Conservation (phyloP, 2,329 filamentous ascomycete species). For the Apiospora hydei region DNA sequence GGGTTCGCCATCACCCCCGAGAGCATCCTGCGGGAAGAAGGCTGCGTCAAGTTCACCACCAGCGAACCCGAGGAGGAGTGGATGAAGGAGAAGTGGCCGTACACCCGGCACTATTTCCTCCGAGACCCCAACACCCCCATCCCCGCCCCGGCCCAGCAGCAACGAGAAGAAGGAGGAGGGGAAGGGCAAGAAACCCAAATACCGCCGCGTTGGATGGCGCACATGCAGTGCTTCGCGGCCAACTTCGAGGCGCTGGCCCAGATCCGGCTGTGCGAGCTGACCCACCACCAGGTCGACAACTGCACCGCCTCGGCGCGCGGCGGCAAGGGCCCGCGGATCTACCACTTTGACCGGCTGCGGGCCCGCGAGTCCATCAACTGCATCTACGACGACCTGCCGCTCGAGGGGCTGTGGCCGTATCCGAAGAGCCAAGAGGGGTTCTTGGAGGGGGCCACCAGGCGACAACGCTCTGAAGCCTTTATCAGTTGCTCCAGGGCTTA, state of each 20-base stretch:
- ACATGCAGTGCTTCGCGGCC: background rate
- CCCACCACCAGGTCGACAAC: background rate
- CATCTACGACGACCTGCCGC: background rate
- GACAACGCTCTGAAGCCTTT: background rate
- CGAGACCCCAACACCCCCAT: background rate
- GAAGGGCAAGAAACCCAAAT: background rate
- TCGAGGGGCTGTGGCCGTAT: background rate
- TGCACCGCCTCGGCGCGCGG: background rate
- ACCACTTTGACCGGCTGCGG: background rate
- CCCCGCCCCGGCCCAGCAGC: too few species aligned
- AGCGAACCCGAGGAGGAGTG: background rate
- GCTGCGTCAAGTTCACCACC: background rate
- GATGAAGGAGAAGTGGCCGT: background rate
- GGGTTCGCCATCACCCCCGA: background rate
- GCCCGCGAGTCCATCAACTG: background rate
- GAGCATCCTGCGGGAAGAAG: background rate
- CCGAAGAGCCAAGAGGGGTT: background rate
- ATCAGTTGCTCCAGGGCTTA: background rate
- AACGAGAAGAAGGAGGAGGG: background rate
- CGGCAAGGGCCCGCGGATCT: background rate
- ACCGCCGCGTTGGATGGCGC: background rate
- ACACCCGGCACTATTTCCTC: background rate
- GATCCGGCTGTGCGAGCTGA: background rate
- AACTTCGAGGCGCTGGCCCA: background rate
- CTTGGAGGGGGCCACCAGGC: background rate